Evolutionary conservation across 2,329 filamentous ascomycete species (phyloP).

Genomic region (Drechslera avenae): DNA sequence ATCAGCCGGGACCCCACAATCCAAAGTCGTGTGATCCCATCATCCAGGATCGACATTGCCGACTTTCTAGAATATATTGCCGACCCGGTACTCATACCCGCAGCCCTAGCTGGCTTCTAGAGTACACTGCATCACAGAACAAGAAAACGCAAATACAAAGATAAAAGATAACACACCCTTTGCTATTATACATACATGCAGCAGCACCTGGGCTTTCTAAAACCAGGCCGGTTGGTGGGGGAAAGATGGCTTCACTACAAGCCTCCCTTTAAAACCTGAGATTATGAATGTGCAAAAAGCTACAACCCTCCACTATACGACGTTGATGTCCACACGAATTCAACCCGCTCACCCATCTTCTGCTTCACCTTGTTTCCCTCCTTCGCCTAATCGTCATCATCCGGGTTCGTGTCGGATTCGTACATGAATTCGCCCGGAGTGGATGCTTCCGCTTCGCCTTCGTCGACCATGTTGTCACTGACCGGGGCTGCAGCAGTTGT

Average conservation of each 20-base stretch:
- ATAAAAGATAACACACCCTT: constrained; percentile 15
- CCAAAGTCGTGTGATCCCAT: no score
- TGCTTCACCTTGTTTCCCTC: no score
- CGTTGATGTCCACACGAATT: constrained; percentile 11
- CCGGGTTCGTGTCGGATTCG: constrained; percentile 67
- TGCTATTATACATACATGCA: constrained; percentile 41
- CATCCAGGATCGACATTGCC: no score
- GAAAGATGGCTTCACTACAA: constrained; percentile 31
- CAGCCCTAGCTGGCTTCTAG: no score
- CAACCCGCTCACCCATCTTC: constrained; percentile 3
- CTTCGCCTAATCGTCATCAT: constrained; percentile 42
- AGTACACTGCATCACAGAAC: no score
- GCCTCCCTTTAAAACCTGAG: constrained; percentile 27
- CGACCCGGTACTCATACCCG: no score
- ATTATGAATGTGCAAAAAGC: constrained; percentile 26
- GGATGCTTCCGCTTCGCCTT: constrained; percentile 77
- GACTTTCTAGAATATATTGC: no score
- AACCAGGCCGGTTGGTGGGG: constrained; percentile 10
- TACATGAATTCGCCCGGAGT: constrained; percentile 78
- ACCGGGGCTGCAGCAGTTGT: constrained; percentile 68
- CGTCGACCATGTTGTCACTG: constrained; percentile 78
- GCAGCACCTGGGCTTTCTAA: neutral
- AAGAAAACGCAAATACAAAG: neutral
- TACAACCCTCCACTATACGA: constrained; percentile 11
- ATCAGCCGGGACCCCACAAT: no score